phyloP scores from a whole-genome alignment of 2,329 filamentous ascomycete genomes.

The Alternaria triticimaculans region DNA sequence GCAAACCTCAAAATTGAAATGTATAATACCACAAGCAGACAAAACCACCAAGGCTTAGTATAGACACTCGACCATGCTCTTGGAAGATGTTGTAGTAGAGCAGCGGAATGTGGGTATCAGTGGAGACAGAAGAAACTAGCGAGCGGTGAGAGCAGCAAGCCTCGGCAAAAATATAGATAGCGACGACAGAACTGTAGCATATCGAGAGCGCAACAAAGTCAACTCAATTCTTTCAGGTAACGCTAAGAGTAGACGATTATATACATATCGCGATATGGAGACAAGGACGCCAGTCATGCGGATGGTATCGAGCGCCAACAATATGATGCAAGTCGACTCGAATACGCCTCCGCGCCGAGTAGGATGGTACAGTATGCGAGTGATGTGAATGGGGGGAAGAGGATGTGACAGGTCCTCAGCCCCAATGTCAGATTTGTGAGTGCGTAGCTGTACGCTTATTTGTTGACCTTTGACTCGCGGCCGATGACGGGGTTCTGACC shows the following conservation, averaged over 20 bases:
- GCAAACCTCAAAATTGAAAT: background rate
- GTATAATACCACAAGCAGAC: no score
- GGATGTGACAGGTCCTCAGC: background rate
- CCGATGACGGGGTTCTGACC: conserved; percentile 56
- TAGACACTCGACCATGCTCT: background rate
- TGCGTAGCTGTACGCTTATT: conserved; percentile 44
- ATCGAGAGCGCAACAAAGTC: background rate
- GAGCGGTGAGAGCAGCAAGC: background rate
- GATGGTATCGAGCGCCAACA: conserved; percentile 15
- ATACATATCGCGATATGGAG: conserved; percentile 6
- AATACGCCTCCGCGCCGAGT: conserved; percentile 6
- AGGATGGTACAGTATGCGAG: conserved; percentile 5
- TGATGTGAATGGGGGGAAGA: background rate
- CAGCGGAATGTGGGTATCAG: background rate
- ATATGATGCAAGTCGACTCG: conserved; percentile 9
- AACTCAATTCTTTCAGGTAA: background rate
- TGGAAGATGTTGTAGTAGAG: background rate
- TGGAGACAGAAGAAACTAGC: conserved; percentile 1
- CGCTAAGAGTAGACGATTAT: conserved; percentile 8
- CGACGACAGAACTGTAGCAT: background rate
- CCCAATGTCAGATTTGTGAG: background rate
- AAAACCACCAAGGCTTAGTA: background rate
- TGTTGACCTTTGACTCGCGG: conserved; percentile 56
- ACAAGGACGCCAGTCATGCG: conserved; percentile 8
- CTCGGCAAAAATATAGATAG: background rate